Evolutionary conservation across 2,329 filamentous ascomycete genomes (phyloP).

Genomic region (Epichloe bromicola): DNA sequence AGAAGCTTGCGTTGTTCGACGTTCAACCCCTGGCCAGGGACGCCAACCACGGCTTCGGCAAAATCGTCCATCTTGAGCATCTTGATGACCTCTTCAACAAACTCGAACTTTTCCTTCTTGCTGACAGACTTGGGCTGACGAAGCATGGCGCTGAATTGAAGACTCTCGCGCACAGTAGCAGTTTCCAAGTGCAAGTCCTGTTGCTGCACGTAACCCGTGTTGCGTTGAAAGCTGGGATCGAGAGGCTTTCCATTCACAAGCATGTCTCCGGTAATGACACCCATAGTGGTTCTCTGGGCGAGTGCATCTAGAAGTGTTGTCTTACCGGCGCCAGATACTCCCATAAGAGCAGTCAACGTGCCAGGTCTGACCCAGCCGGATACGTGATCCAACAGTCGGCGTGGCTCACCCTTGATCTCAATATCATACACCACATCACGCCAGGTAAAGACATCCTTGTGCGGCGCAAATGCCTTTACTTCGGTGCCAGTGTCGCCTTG

Average conservation of each 20-base stretch:
- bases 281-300: slow-evolving; percentile 40
- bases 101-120: slow-evolving; percentile 44
- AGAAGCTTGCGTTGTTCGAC: slow-evolving; percentile 49
- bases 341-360: slow-evolving; percentile 68
- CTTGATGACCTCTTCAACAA: slow-evolving; percentile 51
- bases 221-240: slow-evolving; percentile 47
- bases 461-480: slow-evolving; percentile 23
- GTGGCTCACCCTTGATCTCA: slow-evolving; percentile 58
- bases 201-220: slow-evolving; percentile 56
- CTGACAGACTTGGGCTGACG: slow-evolving; percentile 41
- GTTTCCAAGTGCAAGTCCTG: slow-evolving; percentile 47
- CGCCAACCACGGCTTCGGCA: slow-evolving; percentile 51
- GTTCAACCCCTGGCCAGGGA: slow-evolving; percentile 47
- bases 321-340: slow-evolving; percentile 38
- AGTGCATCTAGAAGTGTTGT: slow-evolving; percentile 30
- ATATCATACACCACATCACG: slow-evolving; percentile 58
- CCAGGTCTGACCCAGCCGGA: slow-evolving; percentile 86
- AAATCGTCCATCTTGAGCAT: slow-evolving; percentile 57
- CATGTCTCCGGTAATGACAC: slow-evolving; percentile 53
- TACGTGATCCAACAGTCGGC: slow-evolving; percentile 66
- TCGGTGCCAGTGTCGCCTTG: slow-evolving; percentile 8
- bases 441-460: slow-evolving; percentile 62
- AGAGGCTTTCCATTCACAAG: slow-evolving; percentile 47
- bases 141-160: slow-evolving; percentile 43
- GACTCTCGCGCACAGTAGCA: slow-evolving; percentile 40